Base-by-base conservation (phyloP, 2,329 filamentous ascomycete species). In the Leptographium galeiforme region DNA sequence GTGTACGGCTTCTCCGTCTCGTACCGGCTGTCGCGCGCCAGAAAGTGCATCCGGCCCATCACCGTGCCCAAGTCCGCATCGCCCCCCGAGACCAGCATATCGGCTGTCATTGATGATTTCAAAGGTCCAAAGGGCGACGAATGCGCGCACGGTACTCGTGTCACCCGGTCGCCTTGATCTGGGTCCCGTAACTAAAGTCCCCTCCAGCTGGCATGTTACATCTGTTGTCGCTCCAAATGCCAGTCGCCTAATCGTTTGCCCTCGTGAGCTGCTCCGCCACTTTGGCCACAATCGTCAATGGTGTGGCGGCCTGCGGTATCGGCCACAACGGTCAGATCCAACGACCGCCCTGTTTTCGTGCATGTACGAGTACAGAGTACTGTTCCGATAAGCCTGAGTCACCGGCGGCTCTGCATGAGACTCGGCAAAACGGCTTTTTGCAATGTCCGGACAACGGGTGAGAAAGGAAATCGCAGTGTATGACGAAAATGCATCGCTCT, bases 1-100 rank as follows among this genome's bases (percentile, higher is more conserved):
- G 56, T 57, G 50, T 55, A 57, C 19, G 56, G 56, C 55, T 57
- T 57, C 43, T 57, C 56, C n/a, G 34, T 33, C 8, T 33, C 55
- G 34, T 57, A 57, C 32, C 53, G 56, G n/a, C 39, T 18, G 19
- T 57, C 55, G 46, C 56, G 55, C 6, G 55, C 46, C 44, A 57
- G 49, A 36, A 57, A 57, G 19, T 57, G 48, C 54, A 57, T 56
- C 32, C 44, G 51, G 19, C 53, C 54, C 10, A 18, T 48, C n/a
- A 55, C 44, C 16, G 44, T 19, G 33, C n/a, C 46, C n/a, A 6
- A 12, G 16, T 18, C n/a, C 25, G 25, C 25, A 25, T 25, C 25
- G 3, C 25, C 25, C 25, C 16, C 10, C 41, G 8, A 36, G 34
- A 36, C 34, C 34, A 36, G 25, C 25, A 25, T 2, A 25, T 25